Conservation (phyloP, 2,329 filamentous ascomycete genomes). For the Aspergillus japonicus region DNA sequence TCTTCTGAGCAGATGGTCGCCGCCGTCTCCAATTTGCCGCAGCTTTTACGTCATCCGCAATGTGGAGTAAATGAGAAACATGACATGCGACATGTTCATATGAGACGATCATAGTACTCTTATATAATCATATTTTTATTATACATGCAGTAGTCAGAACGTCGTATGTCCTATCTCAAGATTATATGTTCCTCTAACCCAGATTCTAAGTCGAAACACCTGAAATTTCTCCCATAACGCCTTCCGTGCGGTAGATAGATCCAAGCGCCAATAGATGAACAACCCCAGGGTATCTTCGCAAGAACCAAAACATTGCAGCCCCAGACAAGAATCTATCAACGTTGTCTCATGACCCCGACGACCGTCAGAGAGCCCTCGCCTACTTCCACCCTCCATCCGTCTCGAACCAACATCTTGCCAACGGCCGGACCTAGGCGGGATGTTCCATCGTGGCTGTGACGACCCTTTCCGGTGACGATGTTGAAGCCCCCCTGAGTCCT, state of each 20-base stretch:
- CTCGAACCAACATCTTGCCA: conserved; percentile 68
- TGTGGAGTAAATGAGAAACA: not conserved
- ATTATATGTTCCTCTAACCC: not conserved
- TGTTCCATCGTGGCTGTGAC: conserved; percentile 73
- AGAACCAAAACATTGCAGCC: not conserved
- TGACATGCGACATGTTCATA: not conserved
- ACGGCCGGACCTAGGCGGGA: conserved; percentile 78
- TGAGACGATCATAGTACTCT: no score
- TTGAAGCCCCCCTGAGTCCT: conserved; percentile 59
- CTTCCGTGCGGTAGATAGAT: not conserved
- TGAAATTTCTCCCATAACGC: not conserved
- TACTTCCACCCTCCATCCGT: conserved; percentile 80
- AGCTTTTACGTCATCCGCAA: conserved; percentile 8
- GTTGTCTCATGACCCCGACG: conserved; percentile 52
- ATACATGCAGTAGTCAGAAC: not conserved
- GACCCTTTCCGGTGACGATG: conserved; percentile 78
- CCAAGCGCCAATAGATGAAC: not conserved
- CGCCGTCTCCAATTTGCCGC: conserved; percentile 1
- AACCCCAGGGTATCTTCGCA: conserved; percentile 20
- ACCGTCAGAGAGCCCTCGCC: conserved; percentile 70
- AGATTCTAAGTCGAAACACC: not conserved
- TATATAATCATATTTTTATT: no score
- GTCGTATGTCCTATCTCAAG: not conserved
- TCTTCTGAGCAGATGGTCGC: not conserved
- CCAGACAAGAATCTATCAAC: conserved; percentile 17